Evolutionary conservation across 768 basidiomycete genomes (phyloP), one percentile per base, ranked within the genome.

Genomic region (Mycena galopus): DNA sequence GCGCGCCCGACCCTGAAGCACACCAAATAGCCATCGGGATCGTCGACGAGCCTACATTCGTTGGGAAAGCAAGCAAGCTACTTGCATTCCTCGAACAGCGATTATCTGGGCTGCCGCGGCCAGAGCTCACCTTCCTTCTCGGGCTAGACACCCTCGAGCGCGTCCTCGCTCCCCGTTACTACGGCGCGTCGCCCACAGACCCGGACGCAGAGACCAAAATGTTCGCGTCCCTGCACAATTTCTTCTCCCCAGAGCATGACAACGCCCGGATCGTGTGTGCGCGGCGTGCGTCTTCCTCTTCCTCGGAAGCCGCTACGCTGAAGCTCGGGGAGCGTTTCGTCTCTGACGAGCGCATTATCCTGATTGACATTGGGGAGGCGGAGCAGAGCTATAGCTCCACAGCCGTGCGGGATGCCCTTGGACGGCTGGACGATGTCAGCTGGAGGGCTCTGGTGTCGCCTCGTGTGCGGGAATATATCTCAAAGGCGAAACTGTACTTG

Each of bases 81-180:
- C 88, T 86, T 58, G 76, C 77, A 9, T 92, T 88, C 77, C 84
- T 94, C 47, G 81, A 76, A 53, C 73, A 76, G 17, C 83, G 85
- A 29, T 73, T 88, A 32, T 68, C 76, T 35, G 59, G 66, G 37
- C 72, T 79, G 6, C 32, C 71, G 25, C 71, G 78, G 37, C 79
- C 86, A 4, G 86, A 88, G 69, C 81, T 96, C 23, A 88, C 89
- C 2, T 96, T 96, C 79, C 82, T 96, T 30, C 83, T 95, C 68
- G 96, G 97, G 8, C 88, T 90, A 55, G 97, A 98, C 78, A 98
- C 97, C 2, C 87, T 98, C 56, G 88, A 91, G 67, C 91, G 96
- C 9, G 86, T 97, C 68, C 89, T 96, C 63, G 86, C 91, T 1
- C 89, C 92, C 0, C 88, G 88, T 25, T 97, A 95, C 79, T 98